Conservation (phyloP, 2,329 filamentous ascomycete genomes). For the Alternaria burnsii region DNA sequence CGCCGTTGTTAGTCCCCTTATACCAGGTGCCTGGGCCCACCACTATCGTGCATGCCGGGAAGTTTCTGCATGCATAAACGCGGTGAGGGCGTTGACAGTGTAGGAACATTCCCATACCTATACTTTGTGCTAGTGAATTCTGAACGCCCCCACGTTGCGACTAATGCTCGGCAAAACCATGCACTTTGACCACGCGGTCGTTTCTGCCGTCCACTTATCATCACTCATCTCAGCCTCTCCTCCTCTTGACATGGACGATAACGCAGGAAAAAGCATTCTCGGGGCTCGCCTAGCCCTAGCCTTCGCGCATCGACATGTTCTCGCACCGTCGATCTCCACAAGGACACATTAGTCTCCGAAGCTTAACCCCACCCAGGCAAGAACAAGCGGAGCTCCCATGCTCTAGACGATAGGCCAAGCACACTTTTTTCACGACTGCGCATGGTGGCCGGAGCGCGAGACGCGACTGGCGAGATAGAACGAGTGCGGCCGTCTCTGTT, state of each 20-base stretch:
- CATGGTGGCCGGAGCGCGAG: conserved; percentile 12
- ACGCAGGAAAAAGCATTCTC: conserved; percentile 31
- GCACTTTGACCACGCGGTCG: not conserved
- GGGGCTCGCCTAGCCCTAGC: conserved; percentile 36
- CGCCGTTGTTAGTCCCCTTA: conserved; percentile 12
- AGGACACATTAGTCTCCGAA: conserved; percentile 22
- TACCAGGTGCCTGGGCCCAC: conserved; percentile 24
- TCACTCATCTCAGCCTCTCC: conserved; percentile 9
- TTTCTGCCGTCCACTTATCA: not conserved
- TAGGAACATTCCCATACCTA: not conserved
- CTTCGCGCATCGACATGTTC: conserved; percentile 21
- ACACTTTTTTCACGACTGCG: conserved; percentile 27
- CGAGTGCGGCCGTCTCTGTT: conserved; percentile 1
- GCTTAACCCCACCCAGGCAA: conserved; percentile 23
- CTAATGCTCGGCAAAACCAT: conserved; percentile 4
- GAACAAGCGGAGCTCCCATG: conserved; percentile 15
- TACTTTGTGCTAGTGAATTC: not conserved
- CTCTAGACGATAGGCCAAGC: conserved; percentile 29
- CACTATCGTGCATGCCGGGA: conserved; percentile 16
- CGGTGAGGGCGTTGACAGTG: conserved; percentile 4
- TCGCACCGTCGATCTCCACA: conserved; percentile 10
- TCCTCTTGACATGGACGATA: not conserved
- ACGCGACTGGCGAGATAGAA: conserved; percentile 7
- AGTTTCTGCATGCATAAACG: conserved; percentile 21
- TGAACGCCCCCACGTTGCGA: conserved; percentile 4